A percentile compares a stretch with the other conserved stretches of the same genome.
phyloP scores from a whole-genome alignment of 257 asterid species.

The Fraxinus anomala region DNA sequence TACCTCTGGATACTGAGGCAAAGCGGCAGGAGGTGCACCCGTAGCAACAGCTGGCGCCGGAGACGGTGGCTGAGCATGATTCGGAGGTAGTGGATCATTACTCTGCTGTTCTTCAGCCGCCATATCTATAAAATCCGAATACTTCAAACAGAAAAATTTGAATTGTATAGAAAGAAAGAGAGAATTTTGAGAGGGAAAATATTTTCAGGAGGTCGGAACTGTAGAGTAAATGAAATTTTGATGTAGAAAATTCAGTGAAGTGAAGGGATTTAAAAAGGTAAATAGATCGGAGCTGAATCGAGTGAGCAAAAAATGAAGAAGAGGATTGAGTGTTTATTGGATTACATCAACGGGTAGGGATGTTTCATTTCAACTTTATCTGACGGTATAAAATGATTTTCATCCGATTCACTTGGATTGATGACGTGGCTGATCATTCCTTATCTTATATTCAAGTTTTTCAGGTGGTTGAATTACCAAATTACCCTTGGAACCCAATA shows the following conservation, averaged over 20 bases:
- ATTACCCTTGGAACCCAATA: slow-evolving; percentile 2
- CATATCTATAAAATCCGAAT: slow-evolving; percentile 34
- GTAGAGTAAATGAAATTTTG: slow-evolving; percentile 26
- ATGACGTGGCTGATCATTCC: slow-evolving; percentile 57
- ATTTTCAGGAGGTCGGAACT: slow-evolving; percentile 8
- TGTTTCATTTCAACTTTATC: slow-evolving; percentile 18
- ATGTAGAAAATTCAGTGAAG: slow-evolving; percentile 13
- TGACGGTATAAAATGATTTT: slow-evolving; percentile 14
- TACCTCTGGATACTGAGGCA: slow-evolving; percentile 79
- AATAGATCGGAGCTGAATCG: slow-evolving; percentile 37
- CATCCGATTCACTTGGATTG: slow-evolving; percentile 37
- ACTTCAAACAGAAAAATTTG: not conserved
- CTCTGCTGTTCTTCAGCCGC: slow-evolving; percentile 47
- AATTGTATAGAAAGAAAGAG: not conserved
- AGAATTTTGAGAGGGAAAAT: not conserved
- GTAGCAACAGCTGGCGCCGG: slow-evolving; percentile 32
- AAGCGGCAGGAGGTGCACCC: slow-evolving; percentile 26
- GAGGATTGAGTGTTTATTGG: slow-evolving; percentile 22
- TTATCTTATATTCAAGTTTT: slow-evolving; percentile 11
- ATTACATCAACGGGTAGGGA: slow-evolving; percentile 64
- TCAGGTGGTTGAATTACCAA: not conserved
- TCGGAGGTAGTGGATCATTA: slow-evolving; percentile 1
- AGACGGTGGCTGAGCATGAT: slow-evolving; percentile 15
- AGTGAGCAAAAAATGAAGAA: slow-evolving; percentile 3
- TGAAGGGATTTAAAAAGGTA: slow-evolving; percentile 56